Evolutionary conservation across 2,329 filamentous ascomycete genomes (phyloP).

Genomic region (Zalaria obscura): DNA sequence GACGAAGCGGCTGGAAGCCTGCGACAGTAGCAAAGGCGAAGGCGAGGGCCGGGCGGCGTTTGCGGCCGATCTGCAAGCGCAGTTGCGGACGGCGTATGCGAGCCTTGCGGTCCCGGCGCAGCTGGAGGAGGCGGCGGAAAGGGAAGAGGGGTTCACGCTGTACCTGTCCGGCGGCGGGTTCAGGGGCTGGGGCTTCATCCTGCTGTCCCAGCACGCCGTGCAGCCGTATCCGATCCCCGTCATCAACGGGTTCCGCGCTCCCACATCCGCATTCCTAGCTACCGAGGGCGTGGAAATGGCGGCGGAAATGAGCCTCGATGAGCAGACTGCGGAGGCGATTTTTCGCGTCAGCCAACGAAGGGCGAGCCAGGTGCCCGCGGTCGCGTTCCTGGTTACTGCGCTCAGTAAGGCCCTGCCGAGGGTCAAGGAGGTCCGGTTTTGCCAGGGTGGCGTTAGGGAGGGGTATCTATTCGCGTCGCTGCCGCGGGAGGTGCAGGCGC

Average conservation of each 20-base stretch:
- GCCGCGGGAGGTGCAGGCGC: constrained; percentile 41
- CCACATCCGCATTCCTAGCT: constrained; percentile 45
- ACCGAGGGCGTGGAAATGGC: constrained; percentile 28
- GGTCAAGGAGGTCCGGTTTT: constrained; percentile 66
- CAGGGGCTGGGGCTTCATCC: constrained; percentile 75
- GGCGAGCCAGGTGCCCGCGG: constrained; percentile 69
- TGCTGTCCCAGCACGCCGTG: constrained; percentile 64
- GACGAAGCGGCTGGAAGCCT: constrained; percentile 37
- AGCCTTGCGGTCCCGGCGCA: constrained; percentile 41
- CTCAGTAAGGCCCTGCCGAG: constrained; percentile 55
- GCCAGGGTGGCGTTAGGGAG: constrained; percentile 76
- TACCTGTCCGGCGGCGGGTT: constrained; percentile 88
- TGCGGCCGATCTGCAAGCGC: constrained; percentile 29
- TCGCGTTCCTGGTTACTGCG: constrained; percentile 65
- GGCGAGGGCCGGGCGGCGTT: constrained; percentile 19
- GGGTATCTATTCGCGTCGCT: constrained; percentile 66
- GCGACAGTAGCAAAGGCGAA: constrained; percentile 16
- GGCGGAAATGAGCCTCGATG: constrained; percentile 14
- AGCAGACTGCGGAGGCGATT: constrained; percentile 17
- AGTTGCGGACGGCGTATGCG: constrained; percentile 30
- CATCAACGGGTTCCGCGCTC: constrained; percentile 63
- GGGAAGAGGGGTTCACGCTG: too few relatives aligned
- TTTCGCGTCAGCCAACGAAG: constrained; percentile 72
- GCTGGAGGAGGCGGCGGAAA: constrained; percentile 29
- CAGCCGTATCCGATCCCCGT: constrained; percentile 71